phyloP scores from a whole-genome alignment of 1,139 yeast genomes.

The Yamadazyma triangularis region DNA sequence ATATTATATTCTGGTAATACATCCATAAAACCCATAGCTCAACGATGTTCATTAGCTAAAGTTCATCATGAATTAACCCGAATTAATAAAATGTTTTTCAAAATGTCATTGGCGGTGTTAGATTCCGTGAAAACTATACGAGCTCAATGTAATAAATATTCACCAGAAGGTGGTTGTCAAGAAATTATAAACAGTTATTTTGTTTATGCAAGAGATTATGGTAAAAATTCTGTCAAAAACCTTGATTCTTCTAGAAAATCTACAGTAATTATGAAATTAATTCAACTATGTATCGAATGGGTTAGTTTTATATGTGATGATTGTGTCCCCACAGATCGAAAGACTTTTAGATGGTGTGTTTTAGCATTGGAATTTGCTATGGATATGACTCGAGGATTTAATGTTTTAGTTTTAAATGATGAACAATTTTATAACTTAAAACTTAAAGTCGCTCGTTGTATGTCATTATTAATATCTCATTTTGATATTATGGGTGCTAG shows the following conservation, averaged over 20 bases:
- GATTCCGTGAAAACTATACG: conserved; percentile 59
- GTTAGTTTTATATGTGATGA: conserved; percentile 90
- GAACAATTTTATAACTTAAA: conserved; percentile 71
- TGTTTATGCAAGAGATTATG: conserved; percentile 79
- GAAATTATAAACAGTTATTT: conserved; percentile 76
- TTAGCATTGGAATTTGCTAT: conserved; percentile 92
- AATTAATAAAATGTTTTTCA: conserved; percentile 64
- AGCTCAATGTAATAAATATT: conserved; percentile 30
- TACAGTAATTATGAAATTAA: conserved; percentile 65
- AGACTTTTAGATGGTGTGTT: conserved; percentile 95
- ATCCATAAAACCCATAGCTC: conserved; percentile 42
- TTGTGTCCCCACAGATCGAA: conserved; percentile 86
- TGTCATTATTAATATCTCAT: conserved; percentile 89
- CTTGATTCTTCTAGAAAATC: conserved; percentile 67
- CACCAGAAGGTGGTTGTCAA: conserved; percentile 57
- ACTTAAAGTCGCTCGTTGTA: conserved; percentile 88
- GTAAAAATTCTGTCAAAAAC: conserved; percentile 64
- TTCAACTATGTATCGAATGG: conserved; percentile 84
- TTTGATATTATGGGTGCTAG: conserved; percentile 98
- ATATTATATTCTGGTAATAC: conserved; percentile 41
- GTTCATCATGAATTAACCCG: conserved; percentile 73
- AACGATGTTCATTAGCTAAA: conserved; percentile 65
- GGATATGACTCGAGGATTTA: conserved; percentile 91
- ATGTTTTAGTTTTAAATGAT: conserved; percentile 74
- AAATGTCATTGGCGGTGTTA: conserved; percentile 64